Evolutionary conservation across 2,329 filamentous ascomycete genomes (phyloP).

Genomic region (Fusarium graminum): DNA sequence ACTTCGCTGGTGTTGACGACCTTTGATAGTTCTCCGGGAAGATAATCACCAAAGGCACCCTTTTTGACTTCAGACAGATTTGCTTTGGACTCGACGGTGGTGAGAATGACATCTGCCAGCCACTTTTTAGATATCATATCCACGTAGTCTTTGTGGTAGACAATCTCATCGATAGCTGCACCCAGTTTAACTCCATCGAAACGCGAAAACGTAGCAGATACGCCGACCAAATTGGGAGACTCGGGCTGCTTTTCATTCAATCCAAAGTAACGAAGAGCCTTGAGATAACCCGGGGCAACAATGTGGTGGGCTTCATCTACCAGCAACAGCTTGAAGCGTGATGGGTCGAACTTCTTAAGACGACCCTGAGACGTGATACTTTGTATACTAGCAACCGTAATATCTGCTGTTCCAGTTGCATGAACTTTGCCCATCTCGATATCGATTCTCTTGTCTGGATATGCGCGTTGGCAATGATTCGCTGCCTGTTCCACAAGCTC

Average conservation of each 20-base stretch:
- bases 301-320: conserved; percentile 99
- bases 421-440: conserved; percentile 89
- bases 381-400: conserved; percentile 90
- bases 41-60: conserved; percentile 79
- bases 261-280: conserved; percentile 82
- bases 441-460: conserved; percentile 84
- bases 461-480: conserved; percentile 82
- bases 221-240: conserved; percentile 81
- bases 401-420: conserved; percentile 86
- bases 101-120: conserved; percentile 93
- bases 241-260: conserved; percentile 63
- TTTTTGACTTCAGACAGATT: conserved; percentile 79
- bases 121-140: conserved; percentile 87
- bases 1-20: conserved; percentile 85
- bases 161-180: conserved; percentile 91
- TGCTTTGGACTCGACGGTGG: conserved; percentile 86
- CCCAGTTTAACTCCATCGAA: conserved; percentile 88
- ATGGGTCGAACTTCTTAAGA: conserved; percentile 84
- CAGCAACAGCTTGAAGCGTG: conserved; percentile 86
- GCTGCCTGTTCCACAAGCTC: conserved; percentile 97
- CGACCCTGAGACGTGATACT: conserved; percentile 84
- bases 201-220: conserved; percentile 83
- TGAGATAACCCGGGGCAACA: conserved; percentile 84
- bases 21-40: conserved; percentile 78
- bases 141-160: conserved; percentile 85